Percentiles rank a stretch among this genome's conserved stretches.
Conservation (phyloP, 129 eudicot species). For the Chrysanthemum seticuspe region DNA sequence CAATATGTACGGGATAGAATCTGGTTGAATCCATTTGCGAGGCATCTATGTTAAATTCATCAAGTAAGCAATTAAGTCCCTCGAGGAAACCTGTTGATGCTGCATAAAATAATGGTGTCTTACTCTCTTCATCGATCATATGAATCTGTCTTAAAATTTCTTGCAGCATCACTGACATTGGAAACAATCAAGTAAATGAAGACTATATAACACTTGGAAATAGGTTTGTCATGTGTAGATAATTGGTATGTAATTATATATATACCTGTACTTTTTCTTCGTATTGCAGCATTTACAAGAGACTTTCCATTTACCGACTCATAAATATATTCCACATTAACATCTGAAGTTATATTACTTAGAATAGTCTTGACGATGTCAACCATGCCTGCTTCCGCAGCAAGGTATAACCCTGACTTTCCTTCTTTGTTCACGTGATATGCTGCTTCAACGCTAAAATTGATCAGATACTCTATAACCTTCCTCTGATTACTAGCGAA, state of each 20-base stretch:
- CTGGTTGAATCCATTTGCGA: conserved; percentile 1
- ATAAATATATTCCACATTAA: conserved; percentile 21
- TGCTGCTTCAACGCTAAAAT: conserved; percentile 18
- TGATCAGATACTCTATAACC: conserved; percentile 36
- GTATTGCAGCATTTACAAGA: conserved; percentile 6
- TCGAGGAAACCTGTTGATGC: conserved; percentile 29
- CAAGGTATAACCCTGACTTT: conserved; percentile 47
- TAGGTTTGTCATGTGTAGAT: neutral
- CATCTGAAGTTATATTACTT: conserved; percentile 24
- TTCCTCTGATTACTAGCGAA: conserved; percentile 28
- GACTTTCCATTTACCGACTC: neutral
- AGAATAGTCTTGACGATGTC: conserved; percentile 20
- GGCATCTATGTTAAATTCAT: neutral
- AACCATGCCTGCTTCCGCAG: conserved; percentile 47
- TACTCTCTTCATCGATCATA: conserved; percentile 18
- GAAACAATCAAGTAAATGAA: neutral
- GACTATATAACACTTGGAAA: neutral
- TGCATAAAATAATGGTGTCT: conserved; percentile 39
- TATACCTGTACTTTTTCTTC: conserved; percentile 2
- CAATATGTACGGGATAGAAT: conserved; percentile 16
- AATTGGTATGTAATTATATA: neutral
- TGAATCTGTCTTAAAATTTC: conserved; percentile 15
- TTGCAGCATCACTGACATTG: conserved; percentile 2
- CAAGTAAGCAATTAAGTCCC: conserved; percentile 35
- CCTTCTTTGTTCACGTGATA: conserved; percentile 44